These are phyloP conservation scores for Carex kokanica DNA, from an alignment of 176 grass and related monocot species.

Conservation along the genomic window DNA sequence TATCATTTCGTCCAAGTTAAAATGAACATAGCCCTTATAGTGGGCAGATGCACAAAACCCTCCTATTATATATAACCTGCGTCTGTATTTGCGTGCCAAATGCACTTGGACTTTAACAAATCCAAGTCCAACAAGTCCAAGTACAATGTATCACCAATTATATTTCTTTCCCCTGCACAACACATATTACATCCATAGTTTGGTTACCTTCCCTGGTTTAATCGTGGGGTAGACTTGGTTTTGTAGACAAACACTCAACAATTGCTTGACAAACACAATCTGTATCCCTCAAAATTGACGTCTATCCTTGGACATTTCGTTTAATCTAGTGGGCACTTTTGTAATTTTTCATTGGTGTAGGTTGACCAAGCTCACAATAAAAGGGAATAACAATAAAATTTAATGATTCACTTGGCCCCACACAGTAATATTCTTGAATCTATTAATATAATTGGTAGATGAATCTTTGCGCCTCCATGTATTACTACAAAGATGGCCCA, in stretches of 20 bases:
- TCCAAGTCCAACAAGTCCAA: slow-evolving; percentile 10
- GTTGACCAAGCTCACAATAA: slow-evolving; percentile 5
- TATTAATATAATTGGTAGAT: not conserved
- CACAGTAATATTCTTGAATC: slow-evolving; percentile 14
- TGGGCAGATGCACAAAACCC: not conserved
- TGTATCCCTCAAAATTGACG: not conserved
- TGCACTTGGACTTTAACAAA: slow-evolving; percentile 14
- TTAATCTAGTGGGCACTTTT: not conserved
- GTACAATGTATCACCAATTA: slow-evolving; percentile 11
- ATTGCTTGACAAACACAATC: not conserved
- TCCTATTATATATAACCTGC: not conserved
- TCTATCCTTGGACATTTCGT: not conserved
- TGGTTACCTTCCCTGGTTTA: not conserved
- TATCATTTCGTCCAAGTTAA: not conserved
- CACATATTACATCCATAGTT: not conserved
- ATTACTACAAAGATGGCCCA: slow-evolving; percentile 24
- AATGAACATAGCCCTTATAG: not conserved
- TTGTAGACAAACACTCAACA: not conserved
- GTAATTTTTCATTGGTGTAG: not conserved
- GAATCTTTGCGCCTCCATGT: not conserved
- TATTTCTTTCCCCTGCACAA: not conserved
- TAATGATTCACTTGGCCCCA: slow-evolving; percentile 10
- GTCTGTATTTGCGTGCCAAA: not conserved
- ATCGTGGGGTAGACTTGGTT: not conserved
- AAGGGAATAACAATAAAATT: not conserved